A percentile compares a stretch with the other conserved stretches of the same genome.
phyloP scores from a whole-genome alignment of 768 basidiomycete genomes.

The Mycena sanguinolenta region DNA sequence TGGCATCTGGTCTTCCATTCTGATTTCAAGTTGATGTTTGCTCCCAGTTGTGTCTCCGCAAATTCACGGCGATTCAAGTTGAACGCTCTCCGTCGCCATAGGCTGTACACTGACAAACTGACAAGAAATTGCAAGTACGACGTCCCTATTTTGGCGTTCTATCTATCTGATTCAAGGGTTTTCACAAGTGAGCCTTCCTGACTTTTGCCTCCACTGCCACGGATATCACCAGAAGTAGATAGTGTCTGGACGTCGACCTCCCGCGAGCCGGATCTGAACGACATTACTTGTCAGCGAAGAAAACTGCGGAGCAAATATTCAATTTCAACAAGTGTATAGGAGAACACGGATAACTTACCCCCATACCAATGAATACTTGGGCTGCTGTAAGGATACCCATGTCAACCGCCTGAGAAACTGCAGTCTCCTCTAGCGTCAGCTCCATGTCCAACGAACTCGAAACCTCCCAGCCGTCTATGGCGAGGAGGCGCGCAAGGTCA shows the following conservation, averaged over 20 bases:
- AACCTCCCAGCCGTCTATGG: conserved; percentile 52
- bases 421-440: conserved; percentile 19
- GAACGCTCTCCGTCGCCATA: no score
- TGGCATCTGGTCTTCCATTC: no score
- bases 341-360: conserved; percentile 11
- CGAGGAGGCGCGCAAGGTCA: conserved; percentile 52
- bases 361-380: conserved; percentile 29
- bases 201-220: no score
- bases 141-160: no score
- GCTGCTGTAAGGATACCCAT: conserved; percentile 17
- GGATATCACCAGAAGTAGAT: conserved; percentile 27
- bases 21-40: no score
- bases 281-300: conserved; percentile 26
- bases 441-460: conserved; percentile 44
- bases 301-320: conserved; percentile 8
- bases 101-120: no score
- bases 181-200: no score
- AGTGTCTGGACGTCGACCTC: background rate
- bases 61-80: no score
- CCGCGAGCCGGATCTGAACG: conserved; percentile 20
- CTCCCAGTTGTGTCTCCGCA: no score
- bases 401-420: conserved; percentile 32
- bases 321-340: background rate
- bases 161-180: no score
- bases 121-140: no score